Evolutionary conservation across 192 early-diverging fungal genomes (phyloP), one percentile per base, ranked within the genome.

Genomic region (Coemansia sp.): DNA sequence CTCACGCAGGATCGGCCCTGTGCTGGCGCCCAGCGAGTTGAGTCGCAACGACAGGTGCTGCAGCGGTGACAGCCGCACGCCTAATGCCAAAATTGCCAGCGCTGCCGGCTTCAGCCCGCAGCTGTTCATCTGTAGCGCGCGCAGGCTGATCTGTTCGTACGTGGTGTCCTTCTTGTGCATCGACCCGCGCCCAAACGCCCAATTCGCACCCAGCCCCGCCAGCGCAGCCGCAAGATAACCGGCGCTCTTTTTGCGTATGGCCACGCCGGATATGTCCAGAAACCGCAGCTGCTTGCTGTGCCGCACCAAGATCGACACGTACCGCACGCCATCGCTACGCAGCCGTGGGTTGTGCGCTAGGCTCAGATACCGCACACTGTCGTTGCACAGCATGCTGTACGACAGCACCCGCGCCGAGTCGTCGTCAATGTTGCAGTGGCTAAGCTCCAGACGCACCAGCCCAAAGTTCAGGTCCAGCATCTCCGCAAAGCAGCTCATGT

Each of bases 391-490:
- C 35, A 92, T 51, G 58, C 89, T 87, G 73, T 92, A 89, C 5
- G 88, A 63, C 7, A 93, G 56, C 50, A 88, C 65, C 56, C 89
- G 87, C 33, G 85, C 55, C 62, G 87, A 85, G 63, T 89, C 82
- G 62, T 92, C 90, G 33, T 91, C 90, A 16, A 93, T 53, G 4
- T 73, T 76, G 55, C 91, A 93, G 63, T 86, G 80, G 46, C 85
- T 82, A 38, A 93, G 62, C 35, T 81, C 82, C 19, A 93, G 81
- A 46, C 85, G 80, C 46, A 65, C 64, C 30, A 93, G 69, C 22
- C 90, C 89, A 82, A 89, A 88, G 52, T 90, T 85, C 22, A 91
- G 77, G 22, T 84, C 85, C 21, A 93, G 76, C 48, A 93, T 82
- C 48, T 91, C 90, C 19, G 88, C 86, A 53, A 93, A 78, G 53